Evolutionary conservation across 768 basidiomycete genomes (phyloP).

Genomic region (Termitomyces sp.): DNA sequence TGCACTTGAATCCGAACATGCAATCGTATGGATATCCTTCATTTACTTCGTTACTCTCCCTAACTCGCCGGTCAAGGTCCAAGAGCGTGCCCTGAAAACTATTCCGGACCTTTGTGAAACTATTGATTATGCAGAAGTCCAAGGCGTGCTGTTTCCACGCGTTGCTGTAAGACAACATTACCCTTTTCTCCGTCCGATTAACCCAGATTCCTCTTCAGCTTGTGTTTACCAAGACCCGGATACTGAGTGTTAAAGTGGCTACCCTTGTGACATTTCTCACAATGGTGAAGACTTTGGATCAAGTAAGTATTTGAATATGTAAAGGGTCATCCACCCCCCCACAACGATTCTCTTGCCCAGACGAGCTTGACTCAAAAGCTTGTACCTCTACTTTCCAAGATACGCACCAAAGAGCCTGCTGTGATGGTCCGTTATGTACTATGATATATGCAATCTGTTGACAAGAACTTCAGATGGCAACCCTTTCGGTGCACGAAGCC

Average conservation of each 20-base stretch:
- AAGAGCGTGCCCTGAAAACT: constrained; percentile 82
- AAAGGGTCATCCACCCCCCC: background rate
- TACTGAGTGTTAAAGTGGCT: constrained; percentile 88
- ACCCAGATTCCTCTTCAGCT: constrained; percentile 42
- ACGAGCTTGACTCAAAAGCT: constrained; percentile 90
- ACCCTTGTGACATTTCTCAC: constrained; percentile 78
- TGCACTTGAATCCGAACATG: constrained; percentile 94
- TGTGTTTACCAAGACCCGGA: constrained; percentile 89
- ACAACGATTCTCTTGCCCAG: constrained; percentile 29
- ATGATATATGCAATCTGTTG: background rate
- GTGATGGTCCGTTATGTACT: constrained; percentile 65
- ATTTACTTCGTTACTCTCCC: background rate
- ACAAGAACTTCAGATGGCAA: constrained; percentile 64
- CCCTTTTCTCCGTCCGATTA: background rate
- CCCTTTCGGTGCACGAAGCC: constrained; percentile 86
- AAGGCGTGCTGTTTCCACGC: constrained; percentile 84
- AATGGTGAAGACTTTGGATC: constrained; percentile 90
- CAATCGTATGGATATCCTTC: constrained; percentile 47
- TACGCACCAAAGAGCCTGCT: constrained; percentile 92
- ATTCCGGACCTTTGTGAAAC: constrained; percentile 90
- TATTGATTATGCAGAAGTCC: constrained; percentile 94
- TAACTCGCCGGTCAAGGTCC: constrained; percentile 52
- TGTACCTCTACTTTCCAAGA: constrained; percentile 90
- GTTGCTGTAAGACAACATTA: constrained; percentile 68
- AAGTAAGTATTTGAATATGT: constrained; percentile 41